Conservation (phyloP, 352 stramenopile genomes). For the Pythium inflatum region DNA sequence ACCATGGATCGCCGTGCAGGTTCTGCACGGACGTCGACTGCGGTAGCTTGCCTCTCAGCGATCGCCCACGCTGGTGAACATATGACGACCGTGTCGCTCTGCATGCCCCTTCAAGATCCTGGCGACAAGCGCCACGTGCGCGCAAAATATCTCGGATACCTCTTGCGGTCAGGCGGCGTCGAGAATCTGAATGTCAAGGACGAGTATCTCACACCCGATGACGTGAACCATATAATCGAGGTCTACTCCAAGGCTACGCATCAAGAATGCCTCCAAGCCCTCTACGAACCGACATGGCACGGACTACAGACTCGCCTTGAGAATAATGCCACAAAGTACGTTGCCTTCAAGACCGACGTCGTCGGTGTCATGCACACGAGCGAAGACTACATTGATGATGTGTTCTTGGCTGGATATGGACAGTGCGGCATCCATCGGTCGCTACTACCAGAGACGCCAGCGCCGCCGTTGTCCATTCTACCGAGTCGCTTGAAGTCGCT, state of each 20-base stretch:
- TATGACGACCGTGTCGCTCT: background rate
- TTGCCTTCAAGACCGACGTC: background rate
- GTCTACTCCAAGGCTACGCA: background rate
- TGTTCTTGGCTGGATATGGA: slow-evolving; percentile 1
- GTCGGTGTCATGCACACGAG: background rate
- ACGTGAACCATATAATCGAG: background rate
- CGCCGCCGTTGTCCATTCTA: background rate
- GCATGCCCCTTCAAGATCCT: background rate
- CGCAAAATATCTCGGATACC: slow-evolving; percentile 11
- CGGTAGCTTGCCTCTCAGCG: background rate
- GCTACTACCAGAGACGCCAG: background rate
- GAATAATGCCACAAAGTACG: slow-evolving; percentile 1
- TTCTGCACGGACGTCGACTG: background rate
- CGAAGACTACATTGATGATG: background rate
- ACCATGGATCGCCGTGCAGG: background rate
- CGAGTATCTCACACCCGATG: background rate
- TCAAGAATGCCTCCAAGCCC: background rate
- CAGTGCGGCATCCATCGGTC: slow-evolving; percentile 3
- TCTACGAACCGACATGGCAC: slow-evolving; percentile 1
- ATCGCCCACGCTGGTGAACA: slow-evolving; percentile 5
- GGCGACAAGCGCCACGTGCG: slow-evolving; percentile 4
- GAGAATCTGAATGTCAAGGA: background rate
- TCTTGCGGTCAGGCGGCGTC: background rate
- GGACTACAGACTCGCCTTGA: too few relatives aligned
- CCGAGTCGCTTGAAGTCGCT: background rate